Base-by-base conservation (phyloP, 164 flowering plant genomes). In the Vitis riparia region DNA sequence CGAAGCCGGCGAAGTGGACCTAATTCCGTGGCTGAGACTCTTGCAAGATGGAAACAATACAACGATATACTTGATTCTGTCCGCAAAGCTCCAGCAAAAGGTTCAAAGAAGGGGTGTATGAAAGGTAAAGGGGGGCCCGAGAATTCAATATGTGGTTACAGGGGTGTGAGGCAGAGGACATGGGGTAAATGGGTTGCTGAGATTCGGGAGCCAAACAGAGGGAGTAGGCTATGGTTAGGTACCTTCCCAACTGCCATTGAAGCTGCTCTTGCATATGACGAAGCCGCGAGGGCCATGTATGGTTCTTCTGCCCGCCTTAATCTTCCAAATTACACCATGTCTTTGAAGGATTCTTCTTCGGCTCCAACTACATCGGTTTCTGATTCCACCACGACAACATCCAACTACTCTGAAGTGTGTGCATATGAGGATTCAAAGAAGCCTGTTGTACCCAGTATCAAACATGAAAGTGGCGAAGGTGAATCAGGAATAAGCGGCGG, bases 151-250 rank as follows among this genome's bases (percentile, higher is more conserved):
- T 86, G 90, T 63, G 82, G 75, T 11, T 93, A 79, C 85, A 82
- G 98, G 71, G 97, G 98, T 1, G 97, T 91, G 3, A 77, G 98
- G 74, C 98, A 93, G 81, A 82, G 97, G 71, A 89, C 93, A 0
- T 92, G 94, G 94, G 97, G 96, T 2, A 90, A 89, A 71, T 92
- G 97, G 95, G 95, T 92, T 3, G 91, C 96, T 0, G 98, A 89
- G 66, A 89, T 89, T 60, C 74, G 91, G 1, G 87, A 86, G 75
- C 91, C 93, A 1, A 82, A 86, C 16, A 62, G 89, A 11, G 90
- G 90, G 0, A 84, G 67, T n/a, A 77, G 89, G 23, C 83, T 86
- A 2, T 89, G 93, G 91, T 78, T 87, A 8, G 90, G 90, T 1
- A 89, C 91, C 1, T 87, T 82, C 19, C 67, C 85, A 0, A 82